Evolutionary conservation across 2,329 filamentous ascomycete genomes (phyloP).

Genomic region (Penicillium carneum): DNA sequence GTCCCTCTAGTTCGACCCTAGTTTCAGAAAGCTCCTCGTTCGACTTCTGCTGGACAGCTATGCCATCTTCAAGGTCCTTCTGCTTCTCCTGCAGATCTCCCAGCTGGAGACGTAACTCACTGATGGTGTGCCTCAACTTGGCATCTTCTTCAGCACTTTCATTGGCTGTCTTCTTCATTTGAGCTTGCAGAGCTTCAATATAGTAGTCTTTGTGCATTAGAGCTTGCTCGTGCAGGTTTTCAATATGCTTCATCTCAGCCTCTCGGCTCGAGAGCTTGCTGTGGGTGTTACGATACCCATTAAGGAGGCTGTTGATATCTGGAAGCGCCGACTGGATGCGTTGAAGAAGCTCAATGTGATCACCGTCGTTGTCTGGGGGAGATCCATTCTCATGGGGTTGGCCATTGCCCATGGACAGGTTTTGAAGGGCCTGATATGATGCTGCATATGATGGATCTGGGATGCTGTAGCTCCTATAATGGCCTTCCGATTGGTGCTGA

Average conservation of each 20-base stretch:
- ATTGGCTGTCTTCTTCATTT: constrained; percentile 58
- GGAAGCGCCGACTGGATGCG: constrained; percentile 57
- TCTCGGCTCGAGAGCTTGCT: constrained; percentile 59
- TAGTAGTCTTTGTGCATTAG: constrained; percentile 62
- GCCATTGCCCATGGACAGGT: constrained; percentile 34
- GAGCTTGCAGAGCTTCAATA: constrained; percentile 60
- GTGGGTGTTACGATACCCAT: constrained; percentile 60
- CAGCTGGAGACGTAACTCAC: constrained; percentile 60
- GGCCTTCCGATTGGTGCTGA: constrained; percentile 38
- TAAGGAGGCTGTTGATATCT: constrained; percentile 54
- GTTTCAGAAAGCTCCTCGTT: constrained; percentile 55
- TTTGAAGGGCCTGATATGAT: constrained; percentile 44
- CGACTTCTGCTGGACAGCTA: constrained; percentile 54
- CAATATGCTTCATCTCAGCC: constrained; percentile 58
- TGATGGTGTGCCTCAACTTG: constrained; percentile 53
- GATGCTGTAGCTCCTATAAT: constrained; percentile 43
- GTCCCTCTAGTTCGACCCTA: constrained; percentile 55
- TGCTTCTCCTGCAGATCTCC: constrained; percentile 60
- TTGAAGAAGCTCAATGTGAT: constrained; percentile 51
- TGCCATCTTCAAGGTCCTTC: constrained; percentile 58
- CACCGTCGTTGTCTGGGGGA: constrained; percentile 42
- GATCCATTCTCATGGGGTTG: constrained; percentile 43
- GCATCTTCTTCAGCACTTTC: constrained; percentile 59
- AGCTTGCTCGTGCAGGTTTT: constrained; percentile 59
- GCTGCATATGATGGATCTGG: constrained; percentile 38